A percentile compares a stretch with the other conserved stretches of the same genome.
Evolutionary conservation across 2,329 filamentous ascomycete species (phyloP).

Genomic region (Aspergillus ibericus): DNA sequence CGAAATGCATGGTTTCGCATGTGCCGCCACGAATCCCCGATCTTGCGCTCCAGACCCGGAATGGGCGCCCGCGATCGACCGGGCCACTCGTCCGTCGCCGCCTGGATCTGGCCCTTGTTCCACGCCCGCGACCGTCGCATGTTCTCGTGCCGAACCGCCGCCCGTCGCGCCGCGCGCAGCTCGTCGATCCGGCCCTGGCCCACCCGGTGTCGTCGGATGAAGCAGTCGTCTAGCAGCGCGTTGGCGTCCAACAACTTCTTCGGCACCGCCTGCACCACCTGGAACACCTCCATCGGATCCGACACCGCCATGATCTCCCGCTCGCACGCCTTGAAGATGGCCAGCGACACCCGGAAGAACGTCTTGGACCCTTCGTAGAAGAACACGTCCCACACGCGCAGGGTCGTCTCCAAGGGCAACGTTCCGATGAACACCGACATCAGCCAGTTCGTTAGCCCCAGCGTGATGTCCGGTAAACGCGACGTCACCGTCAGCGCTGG

Average conservation of each 20-base stretch:
- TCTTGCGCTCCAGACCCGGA: slow-evolving; percentile 33
- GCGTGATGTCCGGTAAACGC: slow-evolving; percentile 80
- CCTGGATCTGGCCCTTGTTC: slow-evolving; percentile 34
- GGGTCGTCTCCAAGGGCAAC: slow-evolving; percentile 83
- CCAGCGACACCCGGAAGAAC: slow-evolving; percentile 84
- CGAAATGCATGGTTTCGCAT: slow-evolving; percentile 37
- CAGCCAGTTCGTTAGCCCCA: slow-evolving; percentile 95
- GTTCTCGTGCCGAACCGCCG: slow-evolving; percentile 46
- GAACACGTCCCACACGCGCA: slow-evolving; percentile 93
- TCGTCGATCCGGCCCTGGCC: slow-evolving; percentile 80
- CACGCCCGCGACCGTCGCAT: slow-evolving; percentile 39
- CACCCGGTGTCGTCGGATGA: slow-evolving; percentile 74
- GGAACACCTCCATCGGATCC: slow-evolving; percentile 94
- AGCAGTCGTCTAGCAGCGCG: slow-evolving; percentile 76
- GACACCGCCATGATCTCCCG: slow-evolving; percentile 72
- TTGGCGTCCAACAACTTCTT: slow-evolving; percentile 80
- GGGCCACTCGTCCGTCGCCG: slow-evolving; percentile 35
- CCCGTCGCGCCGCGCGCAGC: slow-evolving; percentile 67
- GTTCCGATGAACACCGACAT: slow-evolving; percentile 97
- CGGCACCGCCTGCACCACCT: slow-evolving; percentile 85
- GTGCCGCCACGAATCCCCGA: slow-evolving; percentile 37
- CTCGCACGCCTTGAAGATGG: slow-evolving; percentile 88
- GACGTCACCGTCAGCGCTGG: slow-evolving; percentile 44
- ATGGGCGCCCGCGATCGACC: slow-evolving; percentile 29
- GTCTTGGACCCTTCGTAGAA: slow-evolving; percentile 96